Evolutionary conservation across 129 eudicot genomes (phyloP), one percentile per base, ranked within the genome.

Genomic region (Ambrosia artemisiifolia): DNA sequence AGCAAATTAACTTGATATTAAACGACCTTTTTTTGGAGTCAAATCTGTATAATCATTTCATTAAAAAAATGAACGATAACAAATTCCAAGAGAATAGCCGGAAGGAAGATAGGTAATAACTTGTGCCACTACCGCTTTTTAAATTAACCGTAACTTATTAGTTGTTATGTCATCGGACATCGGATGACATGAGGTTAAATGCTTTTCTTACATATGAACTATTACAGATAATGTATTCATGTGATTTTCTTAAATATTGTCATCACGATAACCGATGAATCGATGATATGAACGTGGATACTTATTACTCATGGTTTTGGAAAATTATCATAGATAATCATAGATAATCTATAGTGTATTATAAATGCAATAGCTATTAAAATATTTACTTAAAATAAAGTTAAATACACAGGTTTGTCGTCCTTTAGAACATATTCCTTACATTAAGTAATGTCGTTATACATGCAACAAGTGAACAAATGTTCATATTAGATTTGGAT

Each of bases 401-500:
- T 40, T 36, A 42, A 71, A 13, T 17, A 55, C 16, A 40, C 16
- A 33, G 68, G 42, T 5, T 72, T 30, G 76, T 63, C 65, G 43
- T 74, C 44, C 7, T 53, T 63, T 40, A 28, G 40, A 42, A 75
- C 72, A 65, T 65, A 65, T 75, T 75, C 57, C 16, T 54, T 14
- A 54, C 18, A 38, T 40, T 38, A 53, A 75, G 17, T 60, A 60
- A 60, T 64, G 78, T 50, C 55, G 55, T n/a, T 68, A 24, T 17
- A 7, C 48, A n/a, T 38, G 47, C 46, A 75, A 75, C 72, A 65
- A 50, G 65, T 65, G 28, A 60, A 60, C 65, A 60, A 32, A 60
- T 75, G 32, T 60, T 75, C 50, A 53, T 40, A 40, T 12, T 16
- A 51, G 72, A 65, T 74, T 74, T 74, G 43, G 79, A 74, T 50